Conservation (phyloP, 2,329 filamentous ascomycete species). For the Hymenoscyphus albidus region DNA sequence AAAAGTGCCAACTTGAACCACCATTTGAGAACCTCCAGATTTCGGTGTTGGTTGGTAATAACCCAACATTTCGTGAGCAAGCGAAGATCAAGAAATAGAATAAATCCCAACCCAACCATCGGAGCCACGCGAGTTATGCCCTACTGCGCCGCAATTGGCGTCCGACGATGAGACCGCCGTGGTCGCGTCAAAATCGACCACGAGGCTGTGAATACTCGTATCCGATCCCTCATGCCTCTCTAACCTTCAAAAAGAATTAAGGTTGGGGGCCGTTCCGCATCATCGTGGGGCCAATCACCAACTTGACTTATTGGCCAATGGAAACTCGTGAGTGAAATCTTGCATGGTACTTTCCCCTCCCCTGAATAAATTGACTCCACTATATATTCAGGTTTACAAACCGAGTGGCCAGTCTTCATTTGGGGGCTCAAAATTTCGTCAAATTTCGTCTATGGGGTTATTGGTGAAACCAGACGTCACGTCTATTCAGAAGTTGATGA, state of each 20-base stretch:
- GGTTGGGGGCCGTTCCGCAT: background rate
- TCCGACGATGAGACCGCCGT: background rate
- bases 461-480: background rate
- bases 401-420: background rate
- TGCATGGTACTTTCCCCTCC: background rate
- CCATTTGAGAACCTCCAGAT: background rate
- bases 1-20: background rate
- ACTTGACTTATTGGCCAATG: background rate
- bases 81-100: background rate
- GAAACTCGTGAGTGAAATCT: background rate
- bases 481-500: background rate
- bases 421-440: background rate
- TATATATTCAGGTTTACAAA: background rate
- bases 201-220: slow-evolving; percentile 2
- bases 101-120: background rate
- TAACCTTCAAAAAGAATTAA: background rate
- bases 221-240: background rate
- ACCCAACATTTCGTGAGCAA: too few species aligned
- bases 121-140: background rate
- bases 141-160: background rate
- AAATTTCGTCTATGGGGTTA: background rate
- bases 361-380: background rate
- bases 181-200: background rate
- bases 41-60: background rate
- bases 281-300: background rate